Base-by-base conservation (phyloP, 83 land plant species). In the Thuja plicata region DNA sequence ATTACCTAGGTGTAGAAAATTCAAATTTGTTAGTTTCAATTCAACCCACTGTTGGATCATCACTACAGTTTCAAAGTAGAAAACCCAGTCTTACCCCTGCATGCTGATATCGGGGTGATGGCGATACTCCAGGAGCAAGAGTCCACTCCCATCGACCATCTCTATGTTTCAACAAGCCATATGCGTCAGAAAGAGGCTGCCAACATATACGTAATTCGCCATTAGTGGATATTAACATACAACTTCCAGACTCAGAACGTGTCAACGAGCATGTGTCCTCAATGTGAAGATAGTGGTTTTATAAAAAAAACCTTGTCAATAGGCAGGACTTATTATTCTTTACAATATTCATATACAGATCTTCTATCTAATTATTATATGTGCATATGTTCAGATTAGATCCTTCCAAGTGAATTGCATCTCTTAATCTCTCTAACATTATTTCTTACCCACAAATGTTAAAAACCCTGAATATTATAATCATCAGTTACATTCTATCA, bases 81-180 rank as follows among this genome's bases (percentile, higher is more conserved):
- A 35, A 46, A 84, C 37, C 21, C 16, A 46, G 3, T 92, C 95
- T 92, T 91, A 98, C 99, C 85, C 98, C 98, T 87, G 99, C 98
- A 93, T 98, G 99, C 73, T 98, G 98, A 91, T 98, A 98, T 60
- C 99, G 95, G 46, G 97, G 95, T 10, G 98, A 98, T 88, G 99
- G 98, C 66, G 98, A 94, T 24, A 96, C 94, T 8, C 98, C 99
- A 77, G 99, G 99, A 76, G 99, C 99, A 89, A 96, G 95, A 74
- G 97, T 96, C 99, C 99, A 97, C 88, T 97, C 99, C 96, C 99
- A 97, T 41, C 95, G 94, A 40, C 99, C 99, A 93, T 96, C 95
- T 84, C 97, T 92, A 90, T 97, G 97, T 94, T 93, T 94, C 12
- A 93, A 92, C 88, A 98, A 89, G 32, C 99, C 98, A 94, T 95